These are phyloP conservation scores for Hypholoma fasciculare DNA, from an alignment of 768 basidiomycete species.

Conservation along the genomic window DNA sequence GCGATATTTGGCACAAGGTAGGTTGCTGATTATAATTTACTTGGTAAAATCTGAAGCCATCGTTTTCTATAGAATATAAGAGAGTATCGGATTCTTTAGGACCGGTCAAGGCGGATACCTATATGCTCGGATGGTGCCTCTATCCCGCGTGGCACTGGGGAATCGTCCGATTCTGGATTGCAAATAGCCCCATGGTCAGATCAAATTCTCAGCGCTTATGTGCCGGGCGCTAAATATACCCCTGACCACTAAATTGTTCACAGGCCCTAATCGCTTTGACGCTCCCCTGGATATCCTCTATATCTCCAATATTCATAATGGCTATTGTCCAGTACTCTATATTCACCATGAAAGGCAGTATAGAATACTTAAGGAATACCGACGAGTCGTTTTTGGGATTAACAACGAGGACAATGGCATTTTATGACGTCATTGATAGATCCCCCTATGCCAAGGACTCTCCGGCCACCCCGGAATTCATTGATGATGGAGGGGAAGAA, in stretches of 20 bases:
- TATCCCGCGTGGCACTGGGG: constrained; percentile 41
- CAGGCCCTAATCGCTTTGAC: constrained; percentile 25
- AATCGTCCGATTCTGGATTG: constrained; percentile 23
- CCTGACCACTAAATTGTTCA: not conserved
- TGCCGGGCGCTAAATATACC: not conserved
- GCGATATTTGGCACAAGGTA: constrained; percentile 31
- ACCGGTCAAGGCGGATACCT: constrained; percentile 24
- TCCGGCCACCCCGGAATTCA: too few species aligned
- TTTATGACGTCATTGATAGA: not conserved
- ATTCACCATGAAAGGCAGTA: constrained; percentile 13
- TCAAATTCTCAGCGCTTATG: not conserved
- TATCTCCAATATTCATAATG: constrained; percentile 31
- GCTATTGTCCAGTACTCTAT: constrained; percentile 34
- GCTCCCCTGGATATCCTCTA: constrained; percentile 21
- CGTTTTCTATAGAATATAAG: constrained; percentile 32
- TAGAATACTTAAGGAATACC: constrained; percentile 11
- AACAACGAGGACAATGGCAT: not conserved
- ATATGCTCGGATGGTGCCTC: constrained; percentile 26
- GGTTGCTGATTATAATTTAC: not conserved
- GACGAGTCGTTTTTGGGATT: not conserved
- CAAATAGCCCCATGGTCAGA: constrained; percentile 36
- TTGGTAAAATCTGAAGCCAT: not conserved
- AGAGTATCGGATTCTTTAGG: constrained; percentile 30
- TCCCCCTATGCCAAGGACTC: too few species aligned
- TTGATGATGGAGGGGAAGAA: too few species aligned